phyloP scores from a whole-genome alignment of 2,329 filamentous ascomycete species.

The Diplocarpon rosae region DNA sequence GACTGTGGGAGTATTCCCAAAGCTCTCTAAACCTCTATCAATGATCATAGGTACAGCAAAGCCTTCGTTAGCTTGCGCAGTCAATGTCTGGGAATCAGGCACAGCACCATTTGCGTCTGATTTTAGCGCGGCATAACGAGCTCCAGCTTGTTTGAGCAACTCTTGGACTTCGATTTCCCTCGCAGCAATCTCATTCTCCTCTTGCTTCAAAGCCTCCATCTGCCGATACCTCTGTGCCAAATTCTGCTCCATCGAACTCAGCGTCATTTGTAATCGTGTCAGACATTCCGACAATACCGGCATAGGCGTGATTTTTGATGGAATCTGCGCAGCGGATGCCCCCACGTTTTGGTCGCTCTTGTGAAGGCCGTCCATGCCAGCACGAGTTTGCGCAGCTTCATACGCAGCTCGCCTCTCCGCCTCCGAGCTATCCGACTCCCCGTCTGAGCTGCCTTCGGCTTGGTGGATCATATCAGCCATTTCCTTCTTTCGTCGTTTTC shows the following conservation, averaged over 20 bases:
- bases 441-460: slow-evolving; percentile 57
- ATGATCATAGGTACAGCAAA: slow-evolving; percentile 1
- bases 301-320: slow-evolving; percentile 61
- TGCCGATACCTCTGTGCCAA: slow-evolving; percentile 48
- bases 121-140: slow-evolving; percentile 52
- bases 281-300: slow-evolving; percentile 62
- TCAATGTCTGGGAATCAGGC: slow-evolving; percentile 14
- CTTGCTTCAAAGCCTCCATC: slow-evolving; percentile 55
- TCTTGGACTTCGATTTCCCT: slow-evolving; percentile 72
- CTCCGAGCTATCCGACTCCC: slow-evolving; percentile 57
- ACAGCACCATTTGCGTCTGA: slow-evolving; percentile 33
- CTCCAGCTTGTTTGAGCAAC: slow-evolving; percentile 69
- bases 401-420: slow-evolving; percentile 70
- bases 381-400: slow-evolving; percentile 74
- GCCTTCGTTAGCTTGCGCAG: slow-evolving; percentile 6
- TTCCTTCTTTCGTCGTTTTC: slow-evolving; percentile 54
- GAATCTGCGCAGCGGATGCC: slow-evolving; percentile 19
- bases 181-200: slow-evolving; percentile 55
- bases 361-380: slow-evolving; percentile 67
- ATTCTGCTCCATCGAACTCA: slow-evolving; percentile 52
- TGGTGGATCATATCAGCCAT: slow-evolving; percentile 77
- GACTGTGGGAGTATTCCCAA: slow-evolving; percentile 29
- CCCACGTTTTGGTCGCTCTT: slow-evolving; percentile 34
- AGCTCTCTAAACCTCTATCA: slow-evolving; percentile 30
- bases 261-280: slow-evolving; percentile 47